Base-by-base conservation (phyloP, 257 asterid species). In the Eustoma russellianum region DNA sequence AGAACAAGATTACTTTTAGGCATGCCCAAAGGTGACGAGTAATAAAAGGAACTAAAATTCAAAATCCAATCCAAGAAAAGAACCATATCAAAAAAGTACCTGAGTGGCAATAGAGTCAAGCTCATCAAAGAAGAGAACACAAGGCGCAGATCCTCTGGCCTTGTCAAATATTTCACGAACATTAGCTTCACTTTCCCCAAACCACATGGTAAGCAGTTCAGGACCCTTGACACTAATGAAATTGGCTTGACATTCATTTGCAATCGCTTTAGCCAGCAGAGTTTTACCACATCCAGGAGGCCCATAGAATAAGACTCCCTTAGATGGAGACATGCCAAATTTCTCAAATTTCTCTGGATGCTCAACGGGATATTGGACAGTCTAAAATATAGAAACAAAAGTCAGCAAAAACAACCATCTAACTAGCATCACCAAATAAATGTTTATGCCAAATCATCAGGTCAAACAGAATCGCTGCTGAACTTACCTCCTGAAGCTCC, bases 251-350 rank as follows among this genome's bases (percentile, higher is more conserved):
- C 87, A 80, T 63, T 80, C 87, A 64, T 77, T 80, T 35, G 88
- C 88, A 56, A 80, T 80, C 45, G 88, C 88, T 73, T 80, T 80
- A 28, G 88, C 88, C 50, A 77, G 76, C 47, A 80, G 66, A 48
- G 88, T 80, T 72, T 80, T 80, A n/a, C 88, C 88, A 57, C 87
- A 80, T 48, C 87, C 87, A 56, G 87, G 87, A 11, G 87, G 87
- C 0, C 87, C 87, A 53, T 80, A 80, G 72, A 80, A 80, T 54
- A 80, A 77, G 60, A 80, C 83, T 24, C 87, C 87, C 43, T 77
- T 80, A n/a, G 87, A 80, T 50, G 83, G 87, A 46, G 87, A 80
- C 87, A 80, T 80, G 9, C 87, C 87, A 60, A 80, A 80, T 38
- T 80, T 80, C 70, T 80, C 83, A 5, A 80, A 80, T 69, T 77